Conservation (phyloP, 768 basidiomycete genomes). For the Russula sp. region DNA sequence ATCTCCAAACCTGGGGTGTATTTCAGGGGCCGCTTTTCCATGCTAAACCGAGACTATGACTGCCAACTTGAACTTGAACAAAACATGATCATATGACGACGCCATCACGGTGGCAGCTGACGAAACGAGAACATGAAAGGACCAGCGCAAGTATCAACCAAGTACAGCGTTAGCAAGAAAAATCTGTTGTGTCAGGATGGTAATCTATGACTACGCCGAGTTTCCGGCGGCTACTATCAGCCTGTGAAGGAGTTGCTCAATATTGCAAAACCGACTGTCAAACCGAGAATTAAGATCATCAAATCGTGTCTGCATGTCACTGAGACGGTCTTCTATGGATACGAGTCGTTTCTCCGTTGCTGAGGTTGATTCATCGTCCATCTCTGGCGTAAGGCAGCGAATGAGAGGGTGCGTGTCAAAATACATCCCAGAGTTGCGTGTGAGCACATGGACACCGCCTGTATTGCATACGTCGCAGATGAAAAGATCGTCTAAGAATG, state of each 20-base stretch:
- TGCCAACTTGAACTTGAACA: too few relatives aligned
- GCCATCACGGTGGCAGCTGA: too few relatives aligned
- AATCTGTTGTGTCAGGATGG: too few relatives aligned
- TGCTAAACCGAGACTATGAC: too few relatives aligned
- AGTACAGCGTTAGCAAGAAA: too few relatives aligned
- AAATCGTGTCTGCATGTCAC: neutral
- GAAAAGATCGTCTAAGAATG: constrained; percentile 11
- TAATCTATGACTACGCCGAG: neutral
- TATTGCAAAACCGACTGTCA: neutral
- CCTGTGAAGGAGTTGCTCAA: neutral
- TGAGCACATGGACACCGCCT: neutral
- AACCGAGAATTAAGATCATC: neutral
- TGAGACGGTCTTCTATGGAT: constrained; percentile 1
- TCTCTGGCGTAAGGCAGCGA: constrained; percentile 8
- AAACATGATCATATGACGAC: too few relatives aligned
- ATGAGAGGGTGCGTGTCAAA: constrained; percentile 10
- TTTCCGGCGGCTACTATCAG: neutral
- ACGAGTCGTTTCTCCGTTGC: constrained; percentile 1
- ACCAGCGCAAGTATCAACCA: too few relatives aligned
- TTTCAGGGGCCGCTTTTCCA: too few relatives aligned
- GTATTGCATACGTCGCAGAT: constrained; percentile 23
- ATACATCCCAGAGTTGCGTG: constrained; percentile 6
- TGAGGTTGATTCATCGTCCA: neutral
- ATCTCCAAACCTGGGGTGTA: too few relatives aligned
- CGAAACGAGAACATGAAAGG: too few relatives aligned